These are phyloP conservation scores for Candida broadrunensis DNA, from an alignment of 805 yeast species.

Conservation along the genomic window DNA sequence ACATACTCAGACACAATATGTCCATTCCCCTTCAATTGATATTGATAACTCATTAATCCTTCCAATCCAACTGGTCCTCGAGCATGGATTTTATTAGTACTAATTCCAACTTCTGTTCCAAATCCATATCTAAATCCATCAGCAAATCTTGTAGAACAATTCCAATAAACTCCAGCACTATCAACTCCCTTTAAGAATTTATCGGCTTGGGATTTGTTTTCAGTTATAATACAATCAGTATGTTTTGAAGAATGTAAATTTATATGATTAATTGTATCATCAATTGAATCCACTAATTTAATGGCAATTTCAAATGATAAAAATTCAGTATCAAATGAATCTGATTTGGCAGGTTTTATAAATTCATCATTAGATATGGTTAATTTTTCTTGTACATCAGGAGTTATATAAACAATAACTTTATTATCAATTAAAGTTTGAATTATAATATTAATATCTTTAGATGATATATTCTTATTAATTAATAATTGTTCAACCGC, in stretches of 20 bases:
- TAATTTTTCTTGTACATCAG: constrained; percentile 40
- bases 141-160: constrained; percentile 94
- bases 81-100: constrained; percentile 95
- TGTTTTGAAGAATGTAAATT: constrained; percentile 93
- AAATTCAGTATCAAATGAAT: constrained; percentile 81
- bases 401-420: constrained; percentile 71
- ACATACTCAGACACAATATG: constrained; percentile 88
- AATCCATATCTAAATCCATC: constrained; percentile 98
- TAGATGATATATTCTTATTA: constrained; percentile 39
- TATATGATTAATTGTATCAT: constrained; percentile 81
- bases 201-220: constrained; percentile 67
- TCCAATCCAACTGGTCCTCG: constrained; percentile 99
- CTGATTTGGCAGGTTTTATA: constrained; percentile 50
- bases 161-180: constrained; percentile 97
- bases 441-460: constrained; percentile 20
- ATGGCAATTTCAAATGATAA: constrained; percentile 82
- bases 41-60: constrained; percentile 94
- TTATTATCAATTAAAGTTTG: constrained; percentile 53
- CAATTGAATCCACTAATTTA: constrained; percentile 52
- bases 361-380: constrained; percentile 17
- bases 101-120: constrained; percentile 97
- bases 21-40: constrained; percentile 88
- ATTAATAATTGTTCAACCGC: constrained; percentile 87
- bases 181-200: constrained; percentile 80
- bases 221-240: constrained; percentile 90